Evolutionary conservation across 208 protist species (phyloP), one percentile per base, ranked within the genome.

Genomic region (Trichomonas vaginalis): DNA sequence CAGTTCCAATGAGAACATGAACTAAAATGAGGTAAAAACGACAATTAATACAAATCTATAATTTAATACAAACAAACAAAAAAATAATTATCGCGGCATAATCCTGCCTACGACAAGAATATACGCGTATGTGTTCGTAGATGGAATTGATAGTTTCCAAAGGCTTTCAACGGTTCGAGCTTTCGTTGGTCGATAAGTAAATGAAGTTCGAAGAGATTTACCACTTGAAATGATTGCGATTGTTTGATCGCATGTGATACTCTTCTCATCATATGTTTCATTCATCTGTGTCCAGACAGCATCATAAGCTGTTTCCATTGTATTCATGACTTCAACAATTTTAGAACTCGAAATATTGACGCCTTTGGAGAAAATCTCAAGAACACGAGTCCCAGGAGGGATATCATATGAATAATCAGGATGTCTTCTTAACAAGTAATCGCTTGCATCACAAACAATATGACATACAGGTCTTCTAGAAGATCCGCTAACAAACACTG

Each of bases 391-490:
- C 10, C 51, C 39, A 15, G 23, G 40, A 14, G 86, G 86, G 0
- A 92, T 23, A n/a, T 92, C 27, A 32, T 92, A 92, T 39, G 40
- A 51, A n/a, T 48, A 92, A 1, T 92, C 86, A 8, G 86, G 40
- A 39, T 51, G 17, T 27, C 86, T 21, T 47, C 86, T 92, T 1
- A 10, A 39, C 1, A 92, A 32, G 96, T 99, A 99, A 96, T 98
- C 98, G 56, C 96, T 98, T 17, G 96, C 96, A 2, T 97, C 97
- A 12, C 99, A 95, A 45, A 99, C 97, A 96, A 99, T 98, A 97
- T 99, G 98, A 90, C 99, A 98, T 27, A 99, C 96, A 14, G 98
- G 98, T 96, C 98, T 98, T 96, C 98, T 97, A 17, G 97, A 97
- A 15, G 90, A 96, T 27, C 98, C 98, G 39, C 96, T 96, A 56